Evolutionary conservation across 164 flowering plant species (phyloP), one percentile per base, ranked within the genome.

Genomic region (Sextonia rubra): DNA sequence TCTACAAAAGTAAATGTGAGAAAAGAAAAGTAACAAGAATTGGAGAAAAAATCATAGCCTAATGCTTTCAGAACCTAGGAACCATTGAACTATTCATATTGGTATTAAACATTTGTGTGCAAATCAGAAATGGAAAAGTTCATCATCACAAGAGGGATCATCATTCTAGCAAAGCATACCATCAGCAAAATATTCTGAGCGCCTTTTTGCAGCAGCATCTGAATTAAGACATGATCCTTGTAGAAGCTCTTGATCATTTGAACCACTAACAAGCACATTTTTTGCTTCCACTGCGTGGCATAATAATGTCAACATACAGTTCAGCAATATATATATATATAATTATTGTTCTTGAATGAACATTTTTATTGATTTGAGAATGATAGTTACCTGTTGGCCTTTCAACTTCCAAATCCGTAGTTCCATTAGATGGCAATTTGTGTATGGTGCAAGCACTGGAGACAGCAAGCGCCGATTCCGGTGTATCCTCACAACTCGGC

Each of bases 181-280:
- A 82, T 80, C 83, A 25, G 66, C 69, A 64, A 70, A 77, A 75
- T 74, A 73, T 67, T 82, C 87, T 12, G 85, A 77, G 72, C 75
- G 85, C 64, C 90, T 83, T 82, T 90, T 90, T 20, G 64, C 63
- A 62, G 87, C 69, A 78, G 79, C 71, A 68, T 78, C 82, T n/a
- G 47, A 71, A 60, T 55, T 74, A 37, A 47, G 26, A 68, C 72
- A 73, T 63, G 80, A 67, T 12, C 68, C 71, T 64, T 74, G 87
- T 64, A 27, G 22, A 69, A 37, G 62, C 60, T 78, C 82, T 64
- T 27, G 12, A 65, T 80, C 69, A 74, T 32, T 56, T 58, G 5
- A 65, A 74, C 49, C 65, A 26, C 49, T 73, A 49, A 18, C 80
- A 29, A 8, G 66, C 15, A 63, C 73, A 69, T 77, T 83, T 69